Percentiles rank a stretch among this genome's conserved stretches.
phyloP scores from a whole-genome alignment of 768 basidiomycete genomes.

The Megacollybia marginata region DNA sequence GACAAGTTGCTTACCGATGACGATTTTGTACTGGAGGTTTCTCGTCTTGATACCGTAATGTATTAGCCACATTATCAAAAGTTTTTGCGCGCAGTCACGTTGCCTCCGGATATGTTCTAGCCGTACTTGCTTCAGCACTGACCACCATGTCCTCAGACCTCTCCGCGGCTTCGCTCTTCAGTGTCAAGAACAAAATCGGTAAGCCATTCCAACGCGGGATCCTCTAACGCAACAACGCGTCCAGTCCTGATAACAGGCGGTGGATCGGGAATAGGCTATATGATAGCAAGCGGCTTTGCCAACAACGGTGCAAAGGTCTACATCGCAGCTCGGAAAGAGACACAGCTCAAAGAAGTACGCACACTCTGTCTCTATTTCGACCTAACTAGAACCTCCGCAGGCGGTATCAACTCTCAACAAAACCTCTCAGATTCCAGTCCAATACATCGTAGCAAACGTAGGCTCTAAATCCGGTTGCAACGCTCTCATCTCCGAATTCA shows the following conservation, averaged over 20 bases:
- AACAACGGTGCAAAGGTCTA: constrained; percentile 87
- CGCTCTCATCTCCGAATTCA: constrained; percentile 58
- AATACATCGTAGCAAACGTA: constrained; percentile 72
- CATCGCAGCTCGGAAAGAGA: constrained; percentile 81
- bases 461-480: constrained; percentile 77
- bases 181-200: constrained; percentile 68
- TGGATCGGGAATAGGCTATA: constrained; percentile 75
- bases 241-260: constrained; percentile 78
- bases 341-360: constrained; percentile 65
- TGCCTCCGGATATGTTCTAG: too few species aligned
- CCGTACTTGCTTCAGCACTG: too few species aligned
- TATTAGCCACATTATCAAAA: too few species aligned
- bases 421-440: constrained; percentile 49
- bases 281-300: constrained; percentile 78
- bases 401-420: constrained; percentile 55
- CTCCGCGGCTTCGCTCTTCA: constrained; percentile 47
- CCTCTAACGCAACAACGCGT: background rate
- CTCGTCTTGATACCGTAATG: too few species aligned
- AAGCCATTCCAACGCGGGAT: background rate
- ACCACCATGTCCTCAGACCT: constrained; percentile 31
- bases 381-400: constrained; percentile 23
- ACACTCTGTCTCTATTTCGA: background rate
- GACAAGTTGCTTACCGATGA: too few species aligned
- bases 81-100: too few species aligned
- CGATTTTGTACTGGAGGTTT: too few species aligned